phyloP scores from a whole-genome alignment of 129 eudicot species.

The Solidago caesia region DNA sequence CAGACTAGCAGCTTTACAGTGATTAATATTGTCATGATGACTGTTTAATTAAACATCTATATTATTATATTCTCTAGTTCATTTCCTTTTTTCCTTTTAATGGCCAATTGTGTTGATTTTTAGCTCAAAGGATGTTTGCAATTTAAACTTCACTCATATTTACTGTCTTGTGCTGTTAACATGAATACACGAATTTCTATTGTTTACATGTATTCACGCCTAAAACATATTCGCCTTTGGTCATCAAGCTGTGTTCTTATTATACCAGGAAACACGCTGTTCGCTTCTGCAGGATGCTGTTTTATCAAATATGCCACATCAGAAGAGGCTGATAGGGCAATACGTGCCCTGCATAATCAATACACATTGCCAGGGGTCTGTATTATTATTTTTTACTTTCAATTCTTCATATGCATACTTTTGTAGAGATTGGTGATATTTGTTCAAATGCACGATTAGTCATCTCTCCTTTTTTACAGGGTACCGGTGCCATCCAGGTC shows the following conservation, averaged over 20 bases:
- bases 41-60: background rate
- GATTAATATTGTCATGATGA: background rate
- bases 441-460: conserved; percentile 13
- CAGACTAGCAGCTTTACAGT: background rate
- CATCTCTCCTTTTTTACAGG: conserved; percentile 46
- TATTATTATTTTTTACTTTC: background rate
- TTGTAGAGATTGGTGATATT: background rate
- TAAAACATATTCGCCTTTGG: conserved; percentile 26
- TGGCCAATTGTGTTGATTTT: conserved; percentile 3
- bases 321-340: conserved; percentile 96
- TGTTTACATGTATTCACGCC: conserved; percentile 12
- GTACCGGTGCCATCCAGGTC: conserved; percentile 92
- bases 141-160: no score
- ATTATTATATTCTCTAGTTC: background rate
- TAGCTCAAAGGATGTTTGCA: background rate
- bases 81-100: conserved; percentile 6
- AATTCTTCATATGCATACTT: background rate
- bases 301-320: conserved; percentile 90
- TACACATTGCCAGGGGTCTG: conserved; percentile 91
- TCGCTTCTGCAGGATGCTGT: conserved; percentile 96
- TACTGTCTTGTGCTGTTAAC: no score
- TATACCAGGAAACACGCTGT: conserved; percentile 45
- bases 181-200: background rate
- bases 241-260: conserved; percentile 36
- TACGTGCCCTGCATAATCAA: conserved; percentile 81